Base-by-base conservation (phyloP, 1,284 basidiomycete species). In the Ceratobasidium sp. region DNA sequence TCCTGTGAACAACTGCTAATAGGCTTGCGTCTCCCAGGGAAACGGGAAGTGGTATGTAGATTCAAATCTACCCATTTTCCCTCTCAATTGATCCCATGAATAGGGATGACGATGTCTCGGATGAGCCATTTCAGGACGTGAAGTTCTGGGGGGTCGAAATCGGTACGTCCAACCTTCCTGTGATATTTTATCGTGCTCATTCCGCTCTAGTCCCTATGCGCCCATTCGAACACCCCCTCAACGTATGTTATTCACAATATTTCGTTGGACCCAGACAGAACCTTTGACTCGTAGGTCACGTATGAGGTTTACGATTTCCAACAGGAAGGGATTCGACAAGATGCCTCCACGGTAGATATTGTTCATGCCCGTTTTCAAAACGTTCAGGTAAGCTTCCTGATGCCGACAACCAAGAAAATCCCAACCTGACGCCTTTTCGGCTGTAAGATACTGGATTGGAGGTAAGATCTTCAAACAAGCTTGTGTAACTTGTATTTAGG, bases 321-420 rank as follows among this genome's bases (percentile, higher is more conserved):
- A 30, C 57, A 26, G 18, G 69, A 72, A 11, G 47, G 46, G 8
- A 52, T 72, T 11, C 30, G 46, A 43, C 57, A 72, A 8, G 58
- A 1, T 1, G n/a, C 13, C 6, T 21, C 57, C 30, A 44, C 32
- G 2, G 57, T 52, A 14, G 69, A 72, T n/a, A 41, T 72, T 7
- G 54, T 72, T 28, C 69, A 72, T 26, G 57, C 69, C 32, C 69
- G 69, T 28, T 72, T 72, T 54, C 69, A 72, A 52, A 72, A 62
- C 38, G 59, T 61, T 23, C 69, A 72, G 50, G 69, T 72, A 23
- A 72, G 69, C 61, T 18, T 23, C 14, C 47, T 58, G 35, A 41
- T 47, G 50, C 9, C 55, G 4, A 4, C 21, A 43, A 41, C 21
- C n/a, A 26, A 47, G 23, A 4, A 18, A 38, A 47, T 43, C 50